A percentile compares a stretch with the other conserved stretches of the same genome.
These are phyloP conservation scores for Saturnispora galanensis DNA, from an alignment of 805 yeast genomes.

Conservation along the genomic window DNA sequence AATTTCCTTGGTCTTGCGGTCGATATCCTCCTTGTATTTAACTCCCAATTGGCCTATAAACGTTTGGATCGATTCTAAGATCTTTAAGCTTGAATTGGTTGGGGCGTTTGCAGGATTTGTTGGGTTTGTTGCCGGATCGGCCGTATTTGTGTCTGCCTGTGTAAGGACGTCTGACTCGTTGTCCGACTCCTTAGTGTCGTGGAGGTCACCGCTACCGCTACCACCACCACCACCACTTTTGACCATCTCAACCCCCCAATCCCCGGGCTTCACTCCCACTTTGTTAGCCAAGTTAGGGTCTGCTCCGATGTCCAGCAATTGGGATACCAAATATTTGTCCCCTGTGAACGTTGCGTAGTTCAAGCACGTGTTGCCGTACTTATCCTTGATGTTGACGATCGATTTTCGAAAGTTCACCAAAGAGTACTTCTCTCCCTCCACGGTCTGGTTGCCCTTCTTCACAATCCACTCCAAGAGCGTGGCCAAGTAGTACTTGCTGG, in stretches of 20 bases:
- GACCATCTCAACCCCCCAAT: conserved; percentile 60
- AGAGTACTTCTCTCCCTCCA: conserved; percentile 32
- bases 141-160: background rate
- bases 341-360: conserved; percentile 90
- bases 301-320: conserved; percentile 80
- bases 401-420: conserved; percentile 52
- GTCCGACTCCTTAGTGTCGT: background rate
- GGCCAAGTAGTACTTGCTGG: conserved; percentile 65
- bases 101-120: background rate
- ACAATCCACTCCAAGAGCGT: conserved; percentile 72
- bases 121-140: too few relatives aligned
- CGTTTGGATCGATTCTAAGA: conserved; percentile 41
- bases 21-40: conserved; percentile 51
- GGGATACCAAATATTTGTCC: conserved; percentile 68
- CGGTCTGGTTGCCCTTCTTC: conserved; percentile 36
- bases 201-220: background rate
- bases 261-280: conserved; percentile 77
- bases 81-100: conserved; percentile 24
- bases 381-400: conserved; percentile 80
- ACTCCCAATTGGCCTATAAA: conserved; percentile 43
- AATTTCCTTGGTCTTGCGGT: conserved; percentile 41
- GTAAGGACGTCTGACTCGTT: background rate
- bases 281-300: conserved; percentile 70
- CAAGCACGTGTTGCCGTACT: conserved; percentile 90
- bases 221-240: background rate